Evolutionary conservation across 2,329 filamentous ascomycete genomes (phyloP), one percentile per base, ranked within the genome.

Genomic region (Lasiodiplodia hormozganensis): DNA sequence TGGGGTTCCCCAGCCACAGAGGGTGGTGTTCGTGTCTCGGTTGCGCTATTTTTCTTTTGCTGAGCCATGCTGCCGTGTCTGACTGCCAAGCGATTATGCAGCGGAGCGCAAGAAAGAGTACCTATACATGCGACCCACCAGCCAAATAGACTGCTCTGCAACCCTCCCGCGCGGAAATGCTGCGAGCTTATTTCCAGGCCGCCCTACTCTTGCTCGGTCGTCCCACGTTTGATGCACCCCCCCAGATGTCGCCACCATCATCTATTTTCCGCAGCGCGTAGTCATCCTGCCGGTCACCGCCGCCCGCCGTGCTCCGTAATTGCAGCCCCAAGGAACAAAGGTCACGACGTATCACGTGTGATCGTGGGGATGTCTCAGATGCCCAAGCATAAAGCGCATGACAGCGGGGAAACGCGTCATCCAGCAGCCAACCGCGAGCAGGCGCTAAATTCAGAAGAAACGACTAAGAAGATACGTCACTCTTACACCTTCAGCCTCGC

Each of bases 301-400:
- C 58, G 58, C 4, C 8, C 58, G 25, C 58, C 28, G 58, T 51
- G 58, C 43, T 16, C 58, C 25, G 58, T 16, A 23, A 34, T 18
- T 14, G 14, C 38, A 10, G 40, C 6, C 18, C 28, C 25, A 7
- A 51, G 23, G 47, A 34, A 34, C 21, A 52, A 18, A 43, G 16
- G 12, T 52, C 60, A 21, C 47, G 5, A 38, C 12, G 60, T 34
- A 51, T 64, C 60, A 64, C 60, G 60, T 64, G 60, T 36, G 60
- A n/a, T 38, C 23, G 12, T 38, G 12, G 43, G 3, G 7, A 25
- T 64, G 60, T 64, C 60, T 64, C 40, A 28, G 60, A 52, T 38
- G 31, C n/a, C 18, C 60, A 52, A 51, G 31, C 49, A 34, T 28
- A 12, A 56, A 12, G 14, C 57, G 57, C 57, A 51, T 34, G 58